Percentiles rank a stretch among this genome's conserved stretches.
These are phyloP conservation scores for Talaromyces nanjingensis DNA, from an alignment of 495 filamentous ascomycete genomes.

Conservation along the genomic window DNA sequence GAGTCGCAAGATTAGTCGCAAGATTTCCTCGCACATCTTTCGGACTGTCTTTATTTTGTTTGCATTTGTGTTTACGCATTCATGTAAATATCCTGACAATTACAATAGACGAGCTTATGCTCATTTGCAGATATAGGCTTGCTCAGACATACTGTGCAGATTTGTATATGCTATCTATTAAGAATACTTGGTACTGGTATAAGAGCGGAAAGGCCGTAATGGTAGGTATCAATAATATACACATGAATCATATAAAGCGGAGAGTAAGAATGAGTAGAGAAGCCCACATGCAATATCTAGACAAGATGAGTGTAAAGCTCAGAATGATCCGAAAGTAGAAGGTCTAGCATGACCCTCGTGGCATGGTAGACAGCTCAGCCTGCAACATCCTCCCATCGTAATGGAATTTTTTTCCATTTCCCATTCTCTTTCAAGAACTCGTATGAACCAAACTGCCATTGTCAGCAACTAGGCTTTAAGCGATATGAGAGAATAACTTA, in stretches of 20 bases:
- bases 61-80: not conserved
- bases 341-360: not conserved
- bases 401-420: constrained; percentile 2
- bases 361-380: not conserved
- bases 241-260: not conserved
- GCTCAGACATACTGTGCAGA: not conserved
- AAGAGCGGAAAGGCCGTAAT: not conserved
- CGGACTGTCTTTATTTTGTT: constrained; percentile 1
- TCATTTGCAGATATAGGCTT: not conserved
- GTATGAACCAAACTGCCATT: constrained; percentile 1
- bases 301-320: not conserved
- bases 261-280: not conserved
- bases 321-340: not conserved
- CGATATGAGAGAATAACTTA: not conserved
- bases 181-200: not conserved
- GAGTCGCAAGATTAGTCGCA: constrained; percentile 8
- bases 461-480: not conserved
- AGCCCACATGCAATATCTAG: not conserved
- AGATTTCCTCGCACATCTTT: constrained; percentile 15
- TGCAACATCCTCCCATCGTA: not conserved
- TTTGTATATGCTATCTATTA: not conserved
- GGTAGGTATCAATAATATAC: not conserved
- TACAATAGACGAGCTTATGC: not conserved
- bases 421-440: constrained; percentile 5
- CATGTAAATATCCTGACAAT: not conserved